phyloP scores from a whole-genome alignment of 2,329 filamentous ascomycete species.

The Aspergillus chevalieri region DNA sequence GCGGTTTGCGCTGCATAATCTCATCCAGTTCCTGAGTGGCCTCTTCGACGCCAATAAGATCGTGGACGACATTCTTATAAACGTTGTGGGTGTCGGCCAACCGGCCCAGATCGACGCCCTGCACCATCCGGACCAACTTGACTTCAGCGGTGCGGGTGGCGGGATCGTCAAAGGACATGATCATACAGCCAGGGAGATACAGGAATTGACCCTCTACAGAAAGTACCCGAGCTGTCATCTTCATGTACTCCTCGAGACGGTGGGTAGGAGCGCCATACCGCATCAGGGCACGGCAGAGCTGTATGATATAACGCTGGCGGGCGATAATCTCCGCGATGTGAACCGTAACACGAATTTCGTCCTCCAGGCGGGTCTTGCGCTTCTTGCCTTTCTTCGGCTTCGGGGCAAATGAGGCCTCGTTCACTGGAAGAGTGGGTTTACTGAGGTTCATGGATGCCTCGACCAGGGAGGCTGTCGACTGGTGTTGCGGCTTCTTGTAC shows the following conservation, averaged over 20 bases:
- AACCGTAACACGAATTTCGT: constrained; percentile 52
- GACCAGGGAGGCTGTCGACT: constrained; percentile 33
- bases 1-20: constrained; percentile 52
- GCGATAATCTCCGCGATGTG: constrained; percentile 65
- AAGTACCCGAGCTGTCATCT: constrained; percentile 75
- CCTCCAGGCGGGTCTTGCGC: constrained; percentile 25
- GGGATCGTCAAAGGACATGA: constrained; percentile 63
- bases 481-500: constrained; percentile 35
- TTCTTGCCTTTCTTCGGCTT: constrained; percentile 15
- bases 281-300: constrained; percentile 81
- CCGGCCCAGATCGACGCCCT: constrained; percentile 37
- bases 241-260: constrained; percentile 80
- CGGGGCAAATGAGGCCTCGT: constrained; percentile 17
- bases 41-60: constrained; percentile 37
- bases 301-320: constrained; percentile 75
- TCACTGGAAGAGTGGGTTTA: constrained; percentile 24
- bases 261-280: constrained; percentile 85
- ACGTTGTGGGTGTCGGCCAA: constrained; percentile 37
- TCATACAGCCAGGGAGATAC: constrained; percentile 52
- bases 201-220: constrained; percentile 84
- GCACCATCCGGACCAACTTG: constrained; percentile 33
- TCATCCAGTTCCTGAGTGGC: constrained; percentile 34
- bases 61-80: constrained; percentile 42
- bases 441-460: constrained; percentile 34
- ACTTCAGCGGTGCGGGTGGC: constrained; percentile 40